Percentiles rank a stretch among this genome's conserved stretches.
Conservation (phyloP, 148 eudicot species). For the Rhododendron molle region DNA sequence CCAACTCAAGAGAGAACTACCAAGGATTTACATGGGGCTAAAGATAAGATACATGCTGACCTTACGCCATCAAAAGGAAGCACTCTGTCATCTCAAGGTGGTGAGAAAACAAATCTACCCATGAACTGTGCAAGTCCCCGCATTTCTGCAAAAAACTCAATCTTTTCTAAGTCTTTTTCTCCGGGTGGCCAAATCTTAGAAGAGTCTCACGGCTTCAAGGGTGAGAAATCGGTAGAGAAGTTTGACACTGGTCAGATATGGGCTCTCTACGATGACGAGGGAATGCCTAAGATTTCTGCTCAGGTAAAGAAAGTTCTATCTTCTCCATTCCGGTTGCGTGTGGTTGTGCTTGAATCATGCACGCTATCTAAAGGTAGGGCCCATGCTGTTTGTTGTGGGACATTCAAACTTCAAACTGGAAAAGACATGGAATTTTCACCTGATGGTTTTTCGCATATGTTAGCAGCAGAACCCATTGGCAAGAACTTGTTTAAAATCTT, state of each 20-base stretch:
- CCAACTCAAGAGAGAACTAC: background rate
- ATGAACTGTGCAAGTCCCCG: background rate
- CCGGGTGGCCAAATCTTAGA: slow-evolving; percentile 7
- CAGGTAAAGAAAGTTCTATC: slow-evolving; percentile 18
- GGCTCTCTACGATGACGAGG: slow-evolving; percentile 14
- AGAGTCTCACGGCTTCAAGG: slow-evolving; percentile 11
- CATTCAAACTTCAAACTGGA: slow-evolving; percentile 3
- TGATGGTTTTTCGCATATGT: slow-evolving; percentile 9
- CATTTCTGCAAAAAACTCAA: background rate
- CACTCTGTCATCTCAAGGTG: background rate
- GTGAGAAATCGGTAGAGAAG: slow-evolving; percentile 10
- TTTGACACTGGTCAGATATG: slow-evolving; percentile 20
- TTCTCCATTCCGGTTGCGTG: slow-evolving; percentile 14
- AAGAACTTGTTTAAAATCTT: slow-evolving; percentile 14
- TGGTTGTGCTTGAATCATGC: slow-evolving; percentile 13
- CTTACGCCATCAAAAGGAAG: background rate
- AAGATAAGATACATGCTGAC: background rate
- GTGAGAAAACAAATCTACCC: background rate
- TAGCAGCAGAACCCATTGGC: slow-evolving; percentile 1
- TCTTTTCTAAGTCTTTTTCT: background rate
- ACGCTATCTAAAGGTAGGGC: background rate
- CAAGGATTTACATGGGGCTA: slow-evolving; percentile 1
- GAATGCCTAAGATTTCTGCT: slow-evolving; percentile 15
- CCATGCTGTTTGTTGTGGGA: slow-evolving; percentile 18
- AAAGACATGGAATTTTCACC: background rate